These are phyloP conservation scores for Hericium alpestre DNA, from an alignment of 768 basidiomycete genomes.

Conservation along the genomic window DNA sequence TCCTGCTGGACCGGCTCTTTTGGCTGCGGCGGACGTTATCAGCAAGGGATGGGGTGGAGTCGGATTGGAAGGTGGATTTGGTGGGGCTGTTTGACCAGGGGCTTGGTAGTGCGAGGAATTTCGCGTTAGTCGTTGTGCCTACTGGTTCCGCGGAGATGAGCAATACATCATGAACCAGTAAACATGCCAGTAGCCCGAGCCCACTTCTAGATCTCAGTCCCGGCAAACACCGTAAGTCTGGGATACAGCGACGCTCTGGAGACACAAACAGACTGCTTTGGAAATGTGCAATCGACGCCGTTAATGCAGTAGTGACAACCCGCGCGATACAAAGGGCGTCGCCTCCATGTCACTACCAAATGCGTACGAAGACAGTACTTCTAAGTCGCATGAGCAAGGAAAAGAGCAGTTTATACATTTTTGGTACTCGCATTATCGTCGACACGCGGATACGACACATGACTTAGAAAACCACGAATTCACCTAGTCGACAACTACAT, in stretches of 20 bases:
- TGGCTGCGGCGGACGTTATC: constrained; percentile 40
- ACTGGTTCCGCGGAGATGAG: neutral
- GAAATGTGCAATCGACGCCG: too few relatives aligned
- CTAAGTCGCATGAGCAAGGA: neutral
- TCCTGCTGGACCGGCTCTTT: constrained; percentile 48
- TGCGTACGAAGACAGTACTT: too few relatives aligned
- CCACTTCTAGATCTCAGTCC: too few relatives aligned
- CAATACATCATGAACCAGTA: too few relatives aligned
- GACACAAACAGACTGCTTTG: too few relatives aligned
- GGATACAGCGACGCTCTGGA: too few relatives aligned
- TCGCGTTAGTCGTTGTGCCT: neutral
- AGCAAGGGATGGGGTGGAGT: neutral
- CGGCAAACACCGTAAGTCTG: too few relatives aligned
- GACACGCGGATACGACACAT: neutral
- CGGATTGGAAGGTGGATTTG: neutral
- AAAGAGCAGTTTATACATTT: neutral
- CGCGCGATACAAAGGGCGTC: too few relatives aligned
- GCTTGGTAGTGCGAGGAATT: neutral
- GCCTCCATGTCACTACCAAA: too few relatives aligned
- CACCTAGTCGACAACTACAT: neutral
- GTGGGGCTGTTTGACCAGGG: neutral
- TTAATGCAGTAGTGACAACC: too few relatives aligned
- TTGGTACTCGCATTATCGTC: neutral
- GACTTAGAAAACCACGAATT: neutral
- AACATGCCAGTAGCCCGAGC: too few relatives aligned